Evolutionary conservation across 1,284 basidiomycete species (phyloP).

Genomic region (Cryptococcus sp.): DNA sequence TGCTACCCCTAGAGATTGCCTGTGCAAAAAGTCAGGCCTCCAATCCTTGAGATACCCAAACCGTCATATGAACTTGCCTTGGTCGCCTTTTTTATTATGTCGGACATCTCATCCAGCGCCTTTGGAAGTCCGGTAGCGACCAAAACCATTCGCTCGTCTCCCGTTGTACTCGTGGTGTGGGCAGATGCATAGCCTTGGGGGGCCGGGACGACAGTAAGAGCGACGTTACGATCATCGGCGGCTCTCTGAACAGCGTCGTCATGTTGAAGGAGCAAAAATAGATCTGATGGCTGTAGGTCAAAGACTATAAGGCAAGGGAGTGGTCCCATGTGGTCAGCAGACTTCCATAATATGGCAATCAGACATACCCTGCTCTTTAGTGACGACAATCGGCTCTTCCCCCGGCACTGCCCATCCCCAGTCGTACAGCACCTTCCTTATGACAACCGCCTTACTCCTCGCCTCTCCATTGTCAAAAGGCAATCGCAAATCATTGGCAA

Average conservation of each 20-base stretch:
- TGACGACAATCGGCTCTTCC: neutral
- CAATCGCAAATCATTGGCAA: conserved; percentile 6
- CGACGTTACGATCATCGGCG: conserved; percentile 7
- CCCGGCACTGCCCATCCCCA: conserved; percentile 17
- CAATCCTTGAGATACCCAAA: neutral
- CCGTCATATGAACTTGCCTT: neutral
- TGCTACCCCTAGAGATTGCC: conserved; percentile 3
- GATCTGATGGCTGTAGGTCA: conserved; percentile 17
- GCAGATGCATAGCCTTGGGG: conserved; percentile 1
- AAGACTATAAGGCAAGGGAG: conserved; percentile 5
- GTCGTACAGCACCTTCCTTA: conserved; percentile 10
- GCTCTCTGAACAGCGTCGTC: conserved; percentile 9
- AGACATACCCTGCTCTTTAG: conserved; percentile 1
- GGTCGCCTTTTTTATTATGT: conserved; percentile 4
- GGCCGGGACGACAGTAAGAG: conserved; percentile 12
- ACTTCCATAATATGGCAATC: neutral
- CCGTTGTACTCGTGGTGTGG: neutral
- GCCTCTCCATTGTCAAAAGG: neutral
- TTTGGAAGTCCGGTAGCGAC: conserved; percentile 10
- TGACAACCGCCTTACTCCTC: conserved; percentile 1
- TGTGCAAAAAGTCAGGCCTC: neutral
- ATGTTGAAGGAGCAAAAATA: conserved; percentile 21
- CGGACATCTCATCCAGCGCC: conserved; percentile 1
- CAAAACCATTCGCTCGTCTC: conserved; percentile 11
- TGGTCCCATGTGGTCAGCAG: neutral